Evolutionary conservation across 1,284 basidiomycete species (phyloP), one percentile per base, ranked within the genome.

Genomic region (Melampsora americana): DNA sequence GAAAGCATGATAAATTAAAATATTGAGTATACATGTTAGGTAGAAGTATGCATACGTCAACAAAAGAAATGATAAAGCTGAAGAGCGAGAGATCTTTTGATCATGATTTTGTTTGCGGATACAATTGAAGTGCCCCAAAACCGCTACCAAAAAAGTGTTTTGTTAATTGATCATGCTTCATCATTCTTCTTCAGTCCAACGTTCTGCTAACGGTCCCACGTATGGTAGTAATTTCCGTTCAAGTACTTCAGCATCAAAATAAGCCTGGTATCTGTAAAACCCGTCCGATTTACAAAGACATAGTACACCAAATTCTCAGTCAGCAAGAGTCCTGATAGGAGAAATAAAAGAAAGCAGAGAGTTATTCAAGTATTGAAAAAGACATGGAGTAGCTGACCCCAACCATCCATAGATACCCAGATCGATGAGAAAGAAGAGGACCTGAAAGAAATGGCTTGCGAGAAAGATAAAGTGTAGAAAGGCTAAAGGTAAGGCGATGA

Each of bases 171-270:
- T 5, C n/a, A 71, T 42, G 42, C 23, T 35, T 56, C 3, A 18
- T 60, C 61, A 75, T 68, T 75, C 73, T 39, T 75, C 73, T 23
- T 30, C n/a, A 48, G 66, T 68, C 73, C 73, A 75, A 39, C 59
- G 50, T 75, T 75, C 73, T 32, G 73, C 65, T 62, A 75, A 46
- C 32, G 73, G 73, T 14, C 73, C 73, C 39, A 75, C 44, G 12
- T 59, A 30, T 18, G 73, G 73, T 35, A 75, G 28, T 18, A 75
- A 46, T 26, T 75, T 59, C 46, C 73, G 48, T 39, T 68, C 66
- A 14, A 75, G 66, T 23, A 53, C 61, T 68, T 68, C 66, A 20
- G 73, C 73, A 28, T 64, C 66, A 66, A 50, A 48, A 53, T 75
- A 69, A 26, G 73, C 73, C 35, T 75, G 73, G 61, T 68, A 75